phyloP scores from a whole-genome alignment of 495 filamentous ascomycete species.

The Penicillium simplicissimum region DNA sequence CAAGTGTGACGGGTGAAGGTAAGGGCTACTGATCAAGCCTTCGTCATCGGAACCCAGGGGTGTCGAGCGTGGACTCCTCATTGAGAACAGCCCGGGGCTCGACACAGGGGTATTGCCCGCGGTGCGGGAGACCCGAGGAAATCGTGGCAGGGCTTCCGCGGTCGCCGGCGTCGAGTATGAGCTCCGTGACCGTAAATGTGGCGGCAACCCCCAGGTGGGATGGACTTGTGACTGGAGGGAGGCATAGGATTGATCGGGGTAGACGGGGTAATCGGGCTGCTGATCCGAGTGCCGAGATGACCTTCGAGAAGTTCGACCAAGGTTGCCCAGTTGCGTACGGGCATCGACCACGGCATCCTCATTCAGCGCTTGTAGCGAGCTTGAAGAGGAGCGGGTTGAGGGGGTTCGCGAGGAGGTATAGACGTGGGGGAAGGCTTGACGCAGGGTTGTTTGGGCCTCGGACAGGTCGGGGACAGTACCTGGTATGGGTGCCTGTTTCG shows the following conservation, averaged over 20 bases:
- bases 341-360: constrained; percentile 47
- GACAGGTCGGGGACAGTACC: constrained; percentile 26
- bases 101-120: constrained; percentile 67
- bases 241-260: constrained; percentile 56
- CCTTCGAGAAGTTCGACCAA: constrained; percentile 31
- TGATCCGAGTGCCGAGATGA: constrained; percentile 35
- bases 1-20: constrained; percentile 64
- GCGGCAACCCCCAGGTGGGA: constrained; percentile 43
- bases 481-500: constrained; percentile 35
- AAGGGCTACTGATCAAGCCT: constrained; percentile 52
- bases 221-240: constrained; percentile 51
- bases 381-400: constrained; percentile 48
- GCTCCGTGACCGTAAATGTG: constrained; percentile 42
- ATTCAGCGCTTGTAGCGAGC: constrained; percentile 49
- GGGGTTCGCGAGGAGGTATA: constrained; percentile 41
- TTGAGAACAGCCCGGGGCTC: constrained; percentile 65
- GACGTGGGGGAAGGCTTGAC: constrained; percentile 42
- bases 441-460: constrained; percentile 39
- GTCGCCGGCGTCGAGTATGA: constrained; percentile 18
- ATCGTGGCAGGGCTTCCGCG: constrained; percentile 39
- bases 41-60: constrained; percentile 51
- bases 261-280: constrained; percentile 47
- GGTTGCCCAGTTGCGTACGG: constrained; percentile 35
- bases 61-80: constrained; percentile 48
- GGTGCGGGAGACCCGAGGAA: constrained; percentile 44